A percentile compares a stretch with the other conserved stretches of the same genome.
Evolutionary conservation across 2,329 filamentous ascomycete genomes (phyloP).

Genomic region (Lachnum nothofagi): DNA sequence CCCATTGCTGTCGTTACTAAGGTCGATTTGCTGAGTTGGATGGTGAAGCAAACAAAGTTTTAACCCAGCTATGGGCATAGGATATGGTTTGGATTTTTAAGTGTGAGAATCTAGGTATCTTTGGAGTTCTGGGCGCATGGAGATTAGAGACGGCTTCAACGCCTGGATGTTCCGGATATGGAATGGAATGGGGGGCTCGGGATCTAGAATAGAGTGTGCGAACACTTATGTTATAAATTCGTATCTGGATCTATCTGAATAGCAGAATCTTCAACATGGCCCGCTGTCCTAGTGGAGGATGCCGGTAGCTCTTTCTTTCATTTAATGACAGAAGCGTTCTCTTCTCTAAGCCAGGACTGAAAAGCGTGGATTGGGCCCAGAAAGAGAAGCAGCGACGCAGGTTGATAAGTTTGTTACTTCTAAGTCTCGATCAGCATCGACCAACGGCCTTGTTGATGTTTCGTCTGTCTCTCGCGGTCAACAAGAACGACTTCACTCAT

Average conservation of each 20-base stretch:
- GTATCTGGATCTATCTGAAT: neutral
- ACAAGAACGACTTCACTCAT: no score
- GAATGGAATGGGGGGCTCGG: no score
- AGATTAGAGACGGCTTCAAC: neutral
- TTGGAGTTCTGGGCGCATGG: neutral
- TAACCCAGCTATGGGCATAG: neutral
- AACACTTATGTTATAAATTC: neutral
- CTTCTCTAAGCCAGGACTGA: no score
- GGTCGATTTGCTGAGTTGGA: constrained; percentile 88
- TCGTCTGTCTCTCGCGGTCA: no score
- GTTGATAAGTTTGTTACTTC: no score
- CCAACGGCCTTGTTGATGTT: no score
- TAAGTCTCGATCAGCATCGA: no score
- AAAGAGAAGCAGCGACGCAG: no score
- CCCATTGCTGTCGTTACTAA: constrained; percentile 91
- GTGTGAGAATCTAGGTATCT: neutral
- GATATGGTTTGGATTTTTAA: neutral
- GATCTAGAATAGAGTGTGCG: neutral
- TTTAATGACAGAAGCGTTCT: no score
- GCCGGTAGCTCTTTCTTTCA: no score
- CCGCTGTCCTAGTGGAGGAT: neutral
- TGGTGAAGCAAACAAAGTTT: constrained; percentile 62
- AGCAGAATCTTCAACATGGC: neutral
- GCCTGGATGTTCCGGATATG: neutral
- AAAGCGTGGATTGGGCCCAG: no score